These are phyloP conservation scores for Gonium pectorale DNA, from an alignment of 139 green algal species.

Conservation along the genomic window DNA sequence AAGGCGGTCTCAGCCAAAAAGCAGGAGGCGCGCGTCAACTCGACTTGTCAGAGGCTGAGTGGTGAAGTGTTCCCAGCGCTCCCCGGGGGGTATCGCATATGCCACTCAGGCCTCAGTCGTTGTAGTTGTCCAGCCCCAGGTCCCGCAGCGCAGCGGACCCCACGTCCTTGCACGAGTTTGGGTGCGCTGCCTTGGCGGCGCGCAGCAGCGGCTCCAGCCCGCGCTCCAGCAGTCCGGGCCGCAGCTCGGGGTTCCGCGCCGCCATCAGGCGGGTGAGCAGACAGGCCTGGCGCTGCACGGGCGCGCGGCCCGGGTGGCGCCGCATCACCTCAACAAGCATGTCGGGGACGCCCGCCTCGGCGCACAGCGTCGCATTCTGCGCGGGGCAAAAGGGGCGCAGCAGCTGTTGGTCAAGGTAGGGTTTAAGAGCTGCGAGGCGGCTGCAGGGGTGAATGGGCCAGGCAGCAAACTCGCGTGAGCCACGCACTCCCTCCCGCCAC, in stretches of 20 bases:
- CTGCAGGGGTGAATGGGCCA: too few relatives aligned
- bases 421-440: too few relatives aligned
- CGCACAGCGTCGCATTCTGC: slow-evolving; percentile 21
- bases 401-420: too few relatives aligned
- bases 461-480: too few relatives aligned
- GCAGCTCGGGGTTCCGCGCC: slow-evolving; percentile 77
- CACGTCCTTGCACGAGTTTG: slow-evolving; percentile 77
- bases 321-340: slow-evolving; percentile 48
- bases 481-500: too few relatives aligned
- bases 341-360: slow-evolving; percentile 57
- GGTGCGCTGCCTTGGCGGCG: slow-evolving; percentile 59
- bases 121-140: slow-evolving; percentile 88
- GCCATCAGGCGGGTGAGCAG: slow-evolving; percentile 84
- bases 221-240: slow-evolving; percentile 67
- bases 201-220: slow-evolving; percentile 78
- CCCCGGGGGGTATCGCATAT: too few relatives aligned
- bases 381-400: background rate
- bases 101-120: too few relatives aligned
- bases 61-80: too few relatives aligned
- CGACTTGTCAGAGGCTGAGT: too few relatives aligned
- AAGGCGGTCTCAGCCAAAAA: too few relatives aligned
- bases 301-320: background rate
- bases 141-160: slow-evolving; percentile 86
- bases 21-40: too few relatives aligned
- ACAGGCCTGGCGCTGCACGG: slow-evolving; percentile 73